A percentile compares a stretch with the other conserved stretches of the same genome.
phyloP scores from a whole-genome alignment of 1,139 yeast species.

The Kodamaea derodonti region DNA sequence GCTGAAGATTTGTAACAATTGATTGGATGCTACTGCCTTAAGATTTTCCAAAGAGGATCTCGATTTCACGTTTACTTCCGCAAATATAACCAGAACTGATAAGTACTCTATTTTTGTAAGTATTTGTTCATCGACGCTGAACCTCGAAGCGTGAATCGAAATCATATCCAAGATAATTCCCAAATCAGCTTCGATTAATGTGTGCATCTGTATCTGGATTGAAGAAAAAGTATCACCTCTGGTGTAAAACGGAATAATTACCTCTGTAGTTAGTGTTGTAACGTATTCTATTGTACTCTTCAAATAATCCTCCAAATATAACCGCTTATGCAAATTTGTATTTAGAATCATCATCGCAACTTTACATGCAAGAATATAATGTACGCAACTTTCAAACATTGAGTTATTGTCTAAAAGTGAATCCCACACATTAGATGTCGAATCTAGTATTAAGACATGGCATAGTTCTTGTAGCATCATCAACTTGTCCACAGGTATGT shows the following conservation, averaged over 20 bases:
- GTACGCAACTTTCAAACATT: conserved; percentile 7
- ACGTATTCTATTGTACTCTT: conserved; percentile 37
- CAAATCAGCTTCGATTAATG: conserved; percentile 1
- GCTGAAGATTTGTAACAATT: conserved; percentile 45
- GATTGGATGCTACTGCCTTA: conserved; percentile 29
- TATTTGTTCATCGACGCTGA: conserved; percentile 40
- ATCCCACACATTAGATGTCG: conserved; percentile 6
- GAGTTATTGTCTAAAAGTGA: conserved; percentile 3
- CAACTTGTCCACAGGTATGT: conserved; percentile 5
- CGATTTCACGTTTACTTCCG: conserved; percentile 19
- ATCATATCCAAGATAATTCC: conserved; percentile 5
- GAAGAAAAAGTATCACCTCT: too few species aligned
- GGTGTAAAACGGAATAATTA: conserved; percentile 19
- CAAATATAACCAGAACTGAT: conserved; percentile 35
- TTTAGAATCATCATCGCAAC: conserved; percentile 40
- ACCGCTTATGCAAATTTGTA: conserved; percentile 37
- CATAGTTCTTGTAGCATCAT: conserved; percentile 10
- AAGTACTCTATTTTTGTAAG: conserved; percentile 52
- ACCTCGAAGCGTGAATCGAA: conserved; percentile 11
- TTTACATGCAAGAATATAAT: conserved; percentile 35
- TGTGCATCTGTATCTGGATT: too few species aligned
- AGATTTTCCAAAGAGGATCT: conserved; percentile 26
- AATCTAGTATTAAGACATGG: conserved; percentile 4
- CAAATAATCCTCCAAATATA: conserved; percentile 45
- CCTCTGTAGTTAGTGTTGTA: conserved; percentile 31